Percentiles rank a stretch among this genome's conserved stretches.
Evolutionary conservation across 306 rosid species (phyloP).

Genomic region (Cicer cuneatum): DNA sequence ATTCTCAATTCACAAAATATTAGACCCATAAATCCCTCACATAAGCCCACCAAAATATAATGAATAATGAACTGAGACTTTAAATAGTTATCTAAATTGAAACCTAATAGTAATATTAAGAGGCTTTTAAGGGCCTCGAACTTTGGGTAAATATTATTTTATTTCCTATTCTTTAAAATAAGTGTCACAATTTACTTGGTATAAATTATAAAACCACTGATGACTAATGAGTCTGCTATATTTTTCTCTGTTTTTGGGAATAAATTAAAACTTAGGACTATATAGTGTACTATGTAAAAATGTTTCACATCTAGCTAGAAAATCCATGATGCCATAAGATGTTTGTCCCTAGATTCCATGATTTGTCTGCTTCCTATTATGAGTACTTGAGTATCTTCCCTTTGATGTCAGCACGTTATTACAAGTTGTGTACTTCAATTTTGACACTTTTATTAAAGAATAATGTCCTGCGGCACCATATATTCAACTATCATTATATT

Average conservation of each 20-base stretch:
- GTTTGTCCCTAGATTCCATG: slow-evolving; percentile 21
- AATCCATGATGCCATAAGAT: slow-evolving; percentile 30
- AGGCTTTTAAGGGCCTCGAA: no score
- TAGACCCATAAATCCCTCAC: no score
- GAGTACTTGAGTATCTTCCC: slow-evolving; percentile 11
- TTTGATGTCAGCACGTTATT: slow-evolving; percentile 40
- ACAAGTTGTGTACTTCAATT: slow-evolving; percentile 27
- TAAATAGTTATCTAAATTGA: no score
- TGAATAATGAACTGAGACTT: no score
- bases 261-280: background rate
- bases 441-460: background rate
- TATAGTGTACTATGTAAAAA: background rate
- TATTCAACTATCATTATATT: slow-evolving; percentile 24
- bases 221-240: background rate
- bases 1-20: no score
- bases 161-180: no score
- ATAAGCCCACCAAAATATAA: no score
- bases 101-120: no score
- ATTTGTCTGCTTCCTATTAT: slow-evolving; percentile 38
- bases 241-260: background rate
- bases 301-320: background rate
- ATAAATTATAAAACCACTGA: no score
- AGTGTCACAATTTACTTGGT: no score
- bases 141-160: no score
- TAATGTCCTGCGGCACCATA: slow-evolving; percentile 28